Conservation (phyloP, 176 grass and related monocot genomes). For the Tillandsia fasciculata region DNA sequence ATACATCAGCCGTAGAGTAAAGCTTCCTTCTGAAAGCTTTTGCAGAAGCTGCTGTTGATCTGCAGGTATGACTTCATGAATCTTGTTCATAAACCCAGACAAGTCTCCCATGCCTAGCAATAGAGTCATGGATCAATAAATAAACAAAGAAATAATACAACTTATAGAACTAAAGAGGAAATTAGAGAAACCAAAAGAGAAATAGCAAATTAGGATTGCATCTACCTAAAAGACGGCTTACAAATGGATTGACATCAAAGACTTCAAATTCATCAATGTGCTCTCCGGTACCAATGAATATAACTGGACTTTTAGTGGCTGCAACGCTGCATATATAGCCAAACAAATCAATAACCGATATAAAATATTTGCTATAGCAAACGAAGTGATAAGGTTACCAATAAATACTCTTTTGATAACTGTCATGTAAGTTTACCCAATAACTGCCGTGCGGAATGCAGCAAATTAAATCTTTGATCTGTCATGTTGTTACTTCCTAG, state of each 20-base stretch:
- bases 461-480: too few relatives aligned
- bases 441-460: too few relatives aligned
- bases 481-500: too few relatives aligned
- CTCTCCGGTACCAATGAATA: constrained; percentile 98
- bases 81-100: constrained; percentile 92
- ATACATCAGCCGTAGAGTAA: constrained; percentile 94
- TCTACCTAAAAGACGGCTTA: constrained; percentile 72
- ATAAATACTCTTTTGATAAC: too few relatives aligned
- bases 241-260: constrained; percentile 94
- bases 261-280: constrained; percentile 83
- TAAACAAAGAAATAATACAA: constrained; percentile 1
- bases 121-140: constrained; percentile 5
- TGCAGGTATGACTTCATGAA: constrained; percentile 79
- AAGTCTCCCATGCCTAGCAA: constrained; percentile 74
- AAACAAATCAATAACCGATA: background rate
- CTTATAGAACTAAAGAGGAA: too few relatives aligned
- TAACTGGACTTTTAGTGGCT: constrained; percentile 91
- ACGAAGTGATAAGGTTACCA: too few relatives aligned
- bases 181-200: background rate
- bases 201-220: constrained; percentile 9
- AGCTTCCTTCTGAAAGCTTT: constrained; percentile 75
- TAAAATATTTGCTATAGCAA: too few relatives aligned
- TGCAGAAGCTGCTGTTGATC: constrained; percentile 94
- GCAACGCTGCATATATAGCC: constrained; percentile 44
- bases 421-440: too few relatives aligned